Base-by-base conservation (phyloP, 129 eudicot species). In the Flaveria sonorensis region DNA sequence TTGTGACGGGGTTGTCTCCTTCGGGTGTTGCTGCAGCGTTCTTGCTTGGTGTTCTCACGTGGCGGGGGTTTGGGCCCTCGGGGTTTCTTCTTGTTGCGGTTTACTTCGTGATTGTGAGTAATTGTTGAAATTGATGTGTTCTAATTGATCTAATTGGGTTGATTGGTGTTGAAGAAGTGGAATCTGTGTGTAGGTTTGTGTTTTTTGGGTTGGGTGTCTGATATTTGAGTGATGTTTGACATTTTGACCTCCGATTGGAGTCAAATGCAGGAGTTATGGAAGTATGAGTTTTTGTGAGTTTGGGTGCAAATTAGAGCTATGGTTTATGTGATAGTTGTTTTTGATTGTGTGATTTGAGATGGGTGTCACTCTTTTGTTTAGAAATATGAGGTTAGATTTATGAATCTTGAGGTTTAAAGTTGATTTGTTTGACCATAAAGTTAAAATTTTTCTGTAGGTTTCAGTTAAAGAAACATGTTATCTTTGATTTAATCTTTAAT, bases 71-170 rank as follows among this genome's bases (percentile, higher is more conserved):
- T 83, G 90, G 94, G 3, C 82, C 96, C 2, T 81, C 94, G 24
- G 97, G 97, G 60, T 91, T 95, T 74, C 89, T 95, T 81, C 96
- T 95, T 57, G 99, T 95, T 10, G 96, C 97, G 20, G 73, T 88
- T 28, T 95, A 91, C 71, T 95, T 95, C 64, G 77, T 89, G 55
- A 83, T 89, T 74, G 99, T 95, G 77, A 95, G 96, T 80, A 0
- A 13, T 52, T 26, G 10, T 65, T 23, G 23, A 30, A 43, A 7
- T 63, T 51, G 19, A 16, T 56, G 40, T 6, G 7, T 36, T 36
- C 7, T 36, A 7, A 36, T 36, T 36, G 40, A 4, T 36, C 40
- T 0, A 5, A 36, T 36, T 36, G 40, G 0, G 40, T 36, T 36
- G 7, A 36, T 4, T 36, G 6, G 7, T 36, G 40, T 36, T 36